Conservation (phyloP, 805 yeast species). For the Teunomyces stri region DNA sequence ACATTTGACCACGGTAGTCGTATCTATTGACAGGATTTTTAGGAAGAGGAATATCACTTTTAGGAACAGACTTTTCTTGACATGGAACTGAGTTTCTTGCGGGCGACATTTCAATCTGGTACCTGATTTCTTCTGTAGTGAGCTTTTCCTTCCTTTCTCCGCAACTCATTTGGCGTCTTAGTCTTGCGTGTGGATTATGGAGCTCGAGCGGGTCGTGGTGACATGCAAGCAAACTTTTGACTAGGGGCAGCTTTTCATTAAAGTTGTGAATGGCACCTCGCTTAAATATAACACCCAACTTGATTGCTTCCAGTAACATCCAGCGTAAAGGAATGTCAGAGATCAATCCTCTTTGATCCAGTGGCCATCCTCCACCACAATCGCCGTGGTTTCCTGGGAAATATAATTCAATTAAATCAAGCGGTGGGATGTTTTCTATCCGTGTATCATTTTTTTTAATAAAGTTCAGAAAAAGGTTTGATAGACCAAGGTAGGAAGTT, state of each 20-base stretch:
- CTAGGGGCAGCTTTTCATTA: constrained; percentile 34
- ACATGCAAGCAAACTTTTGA: constrained; percentile 45
- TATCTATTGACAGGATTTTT: constrained; percentile 19
- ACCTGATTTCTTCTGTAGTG: constrained; percentile 5
- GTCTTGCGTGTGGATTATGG: not conserved
- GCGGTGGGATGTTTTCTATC: constrained; percentile 10
- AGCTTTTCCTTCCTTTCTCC: constrained; percentile 1
- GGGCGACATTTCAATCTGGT: constrained; percentile 7
- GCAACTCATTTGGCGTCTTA: not conserved
- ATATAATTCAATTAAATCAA: constrained; percentile 52
- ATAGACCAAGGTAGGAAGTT: not conserved
- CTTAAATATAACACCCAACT: constrained; percentile 49
- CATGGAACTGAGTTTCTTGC: not conserved
- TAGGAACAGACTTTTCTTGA: not conserved
- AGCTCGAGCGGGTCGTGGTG: constrained; percentile 50
- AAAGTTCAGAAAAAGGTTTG: constrained; percentile 8
- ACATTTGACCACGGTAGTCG: constrained; percentile 40
- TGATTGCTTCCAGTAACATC: constrained; percentile 56
- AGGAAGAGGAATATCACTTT: not conserved
- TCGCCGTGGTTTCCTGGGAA: constrained; percentile 72
- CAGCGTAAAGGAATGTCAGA: constrained; percentile 58
- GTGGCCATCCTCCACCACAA: constrained; percentile 66
- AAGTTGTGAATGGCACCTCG: constrained; percentile 40
- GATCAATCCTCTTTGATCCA: constrained; percentile 44
- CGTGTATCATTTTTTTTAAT: not conserved